These are phyloP conservation scores for Stemphylium lycopersici DNA, from an alignment of 2,329 filamentous ascomycete species.

Conservation along the genomic window DNA sequence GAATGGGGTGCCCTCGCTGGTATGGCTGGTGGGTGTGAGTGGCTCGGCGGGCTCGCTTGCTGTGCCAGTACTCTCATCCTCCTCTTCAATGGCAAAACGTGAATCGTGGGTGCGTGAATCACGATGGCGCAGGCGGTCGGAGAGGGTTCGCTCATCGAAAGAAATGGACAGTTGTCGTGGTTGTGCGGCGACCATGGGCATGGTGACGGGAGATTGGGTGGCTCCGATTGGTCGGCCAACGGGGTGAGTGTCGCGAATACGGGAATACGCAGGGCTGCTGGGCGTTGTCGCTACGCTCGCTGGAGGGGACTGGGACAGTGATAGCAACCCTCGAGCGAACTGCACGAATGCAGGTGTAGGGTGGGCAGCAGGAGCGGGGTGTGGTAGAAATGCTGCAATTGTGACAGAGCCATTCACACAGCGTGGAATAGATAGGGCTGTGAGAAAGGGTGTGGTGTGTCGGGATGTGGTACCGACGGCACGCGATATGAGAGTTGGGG, in stretches of 20 bases:
- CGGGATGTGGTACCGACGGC: conserved; percentile 1
- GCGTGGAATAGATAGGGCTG: background rate
- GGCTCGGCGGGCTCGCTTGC: conserved; percentile 49
- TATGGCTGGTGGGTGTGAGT: conserved; percentile 47
- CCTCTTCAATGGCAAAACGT: conserved; percentile 44
- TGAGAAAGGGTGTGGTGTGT: background rate
- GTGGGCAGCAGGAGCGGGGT: conserved; percentile 27
- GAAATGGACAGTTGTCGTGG: conserved; percentile 26
- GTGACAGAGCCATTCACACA: conserved; percentile 45
- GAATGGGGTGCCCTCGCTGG: conserved; percentile 38
- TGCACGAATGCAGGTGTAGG: conserved; percentile 25
- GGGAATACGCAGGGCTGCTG: conserved; percentile 7
- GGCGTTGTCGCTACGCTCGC: conserved; percentile 36
- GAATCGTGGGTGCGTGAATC: conserved; percentile 37
- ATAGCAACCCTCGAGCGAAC: conserved; percentile 34
- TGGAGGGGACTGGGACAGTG: conserved; percentile 45
- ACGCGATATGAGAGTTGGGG: background rate
- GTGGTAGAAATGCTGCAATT: conserved; percentile 24
- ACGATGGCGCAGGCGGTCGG: conserved; percentile 30
- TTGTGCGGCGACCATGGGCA: conserved; percentile 30
- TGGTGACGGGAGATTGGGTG: conserved; percentile 18
- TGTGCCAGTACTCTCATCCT: conserved; percentile 48
- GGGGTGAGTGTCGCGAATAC: conserved; percentile 9
- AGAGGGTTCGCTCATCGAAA: conserved; percentile 28
- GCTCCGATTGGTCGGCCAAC: conserved; percentile 17